Base-by-base conservation (phyloP, 2,329 filamentous ascomycete genomes). In the Ophiostoma sp. region DNA sequence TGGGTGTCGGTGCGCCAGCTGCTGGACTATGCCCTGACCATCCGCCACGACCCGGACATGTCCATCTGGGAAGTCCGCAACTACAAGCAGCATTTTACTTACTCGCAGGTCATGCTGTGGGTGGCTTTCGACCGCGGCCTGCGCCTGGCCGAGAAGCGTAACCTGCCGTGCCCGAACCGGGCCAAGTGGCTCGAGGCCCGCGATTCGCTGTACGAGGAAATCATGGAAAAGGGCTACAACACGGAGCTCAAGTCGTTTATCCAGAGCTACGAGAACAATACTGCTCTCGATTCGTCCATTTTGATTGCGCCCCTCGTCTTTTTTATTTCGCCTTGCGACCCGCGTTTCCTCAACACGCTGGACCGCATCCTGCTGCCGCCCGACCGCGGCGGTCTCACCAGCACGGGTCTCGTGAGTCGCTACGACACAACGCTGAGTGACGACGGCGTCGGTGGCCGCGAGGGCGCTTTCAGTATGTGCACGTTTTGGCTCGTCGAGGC, bases 61-160 rank as follows among this genome's bases (percentile, higher is more conserved):
- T 93, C 91, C 2, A 95, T 94, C 77, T 94, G 92, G 92, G 92
- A 95, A 80, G 92, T 93, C 6, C 88, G 92, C 57, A 92, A 92
- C 76, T 84, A 90, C 78, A 92, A 92, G 79, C 92, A 94, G 80
- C 89, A 93, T 78, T 95, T 94, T 77, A 89, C 91, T 17, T 95
- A 94, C 81, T 93, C 90, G n/a, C 93, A 94, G 79, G 87, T 95
- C 76, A 93, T 94, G 90, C 86, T 95, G 28, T 95, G 92, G 92
- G 92, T 95, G 3, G 91, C 92, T 22, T 89, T 95, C 75, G 92
- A 95, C 79, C 89, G 92, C 5, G 92, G 90, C 11, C 82, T 94
- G 15, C 91, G 92, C 1, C 86, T 94, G 0, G 86, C 91, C 3
- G 92, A 94, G 22, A 95, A 94, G 81, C 85, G 93, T 72, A 92